These are phyloP conservation scores for Epipyxis sp. DNA, from an alignment of 108 stramenopile species.

Conservation along the genomic window DNA sequence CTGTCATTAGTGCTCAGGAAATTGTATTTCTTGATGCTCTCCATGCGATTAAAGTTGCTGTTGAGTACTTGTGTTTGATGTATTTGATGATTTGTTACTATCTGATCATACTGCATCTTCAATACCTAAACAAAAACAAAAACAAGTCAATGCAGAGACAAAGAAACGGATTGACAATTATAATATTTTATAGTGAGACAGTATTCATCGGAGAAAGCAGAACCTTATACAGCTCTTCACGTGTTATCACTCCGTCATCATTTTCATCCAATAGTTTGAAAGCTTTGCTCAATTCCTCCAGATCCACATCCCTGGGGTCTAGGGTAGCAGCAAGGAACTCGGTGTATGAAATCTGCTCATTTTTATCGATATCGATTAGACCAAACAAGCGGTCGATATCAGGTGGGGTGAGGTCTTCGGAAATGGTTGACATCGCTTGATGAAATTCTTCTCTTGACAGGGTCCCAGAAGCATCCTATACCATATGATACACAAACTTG, in stretches of 20 bases:
- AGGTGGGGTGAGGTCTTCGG: background rate
- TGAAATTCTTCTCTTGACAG: slow-evolving; percentile 1
- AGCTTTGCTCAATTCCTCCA: slow-evolving; percentile 22
- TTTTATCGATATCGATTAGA: slow-evolving; percentile 8
- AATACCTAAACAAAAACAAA: no score
- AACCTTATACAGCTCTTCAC: background rate
- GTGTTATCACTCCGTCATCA: slow-evolving; percentile 8
- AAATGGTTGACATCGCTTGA: background rate
- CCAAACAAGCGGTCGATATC: slow-evolving; percentile 8
- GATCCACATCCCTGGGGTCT: slow-evolving; percentile 23
- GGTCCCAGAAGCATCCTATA: background rate
- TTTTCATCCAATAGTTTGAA: slow-evolving; percentile 19
- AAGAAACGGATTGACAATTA: no score
- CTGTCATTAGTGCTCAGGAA: background rate
- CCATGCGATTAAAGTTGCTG: background rate
- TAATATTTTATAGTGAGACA: no score
- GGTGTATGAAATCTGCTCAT: slow-evolving; percentile 13
- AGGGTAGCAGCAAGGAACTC: slow-evolving; percentile 30
- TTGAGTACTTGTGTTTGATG: background rate
- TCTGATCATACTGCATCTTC: background rate
- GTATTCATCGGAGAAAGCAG: no score
- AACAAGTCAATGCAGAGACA: no score
- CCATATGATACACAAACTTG: no score
- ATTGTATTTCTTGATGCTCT: no score
- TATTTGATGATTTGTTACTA: background rate